Conservation (phyloP, 2,329 filamentous ascomycete species). For the Talaromyces marneffei region DNA sequence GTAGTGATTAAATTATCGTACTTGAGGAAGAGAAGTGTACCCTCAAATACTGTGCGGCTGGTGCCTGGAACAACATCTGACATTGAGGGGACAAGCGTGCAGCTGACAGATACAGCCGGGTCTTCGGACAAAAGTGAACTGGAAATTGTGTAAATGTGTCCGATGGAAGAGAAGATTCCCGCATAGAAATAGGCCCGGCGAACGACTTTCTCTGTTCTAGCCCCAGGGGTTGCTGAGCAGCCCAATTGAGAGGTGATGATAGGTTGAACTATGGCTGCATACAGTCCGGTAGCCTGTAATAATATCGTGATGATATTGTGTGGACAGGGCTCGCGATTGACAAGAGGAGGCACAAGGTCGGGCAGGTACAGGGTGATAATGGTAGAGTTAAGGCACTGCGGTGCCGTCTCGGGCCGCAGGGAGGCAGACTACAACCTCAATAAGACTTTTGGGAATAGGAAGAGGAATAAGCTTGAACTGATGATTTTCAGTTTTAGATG, state of each 20-base stretch:
- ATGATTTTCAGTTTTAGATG: background rate
- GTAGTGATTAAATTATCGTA: background rate
- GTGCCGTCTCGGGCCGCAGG: background rate
- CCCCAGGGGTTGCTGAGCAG: background rate
- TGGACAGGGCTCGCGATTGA: background rate
- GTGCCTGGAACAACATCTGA: conserved; percentile 2
- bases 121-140: background rate
- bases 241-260: background rate
- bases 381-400: background rate
- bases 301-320: background rate
- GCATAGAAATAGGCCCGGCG: background rate
- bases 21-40: background rate
- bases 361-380: background rate
- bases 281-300: background rate
- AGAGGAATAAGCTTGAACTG: background rate
- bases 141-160: background rate
- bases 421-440: background rate
- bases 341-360: background rate
- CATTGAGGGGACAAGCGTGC: background rate
- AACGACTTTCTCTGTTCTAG: background rate
- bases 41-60: background rate
- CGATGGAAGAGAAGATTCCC: background rate
- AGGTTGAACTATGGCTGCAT: background rate
- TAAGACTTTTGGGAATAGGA: background rate
- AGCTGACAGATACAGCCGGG: background rate